Evolutionary conservation across 1,139 yeast genomes (phyloP).

Genomic region (Torulaspora globosa): DNA sequence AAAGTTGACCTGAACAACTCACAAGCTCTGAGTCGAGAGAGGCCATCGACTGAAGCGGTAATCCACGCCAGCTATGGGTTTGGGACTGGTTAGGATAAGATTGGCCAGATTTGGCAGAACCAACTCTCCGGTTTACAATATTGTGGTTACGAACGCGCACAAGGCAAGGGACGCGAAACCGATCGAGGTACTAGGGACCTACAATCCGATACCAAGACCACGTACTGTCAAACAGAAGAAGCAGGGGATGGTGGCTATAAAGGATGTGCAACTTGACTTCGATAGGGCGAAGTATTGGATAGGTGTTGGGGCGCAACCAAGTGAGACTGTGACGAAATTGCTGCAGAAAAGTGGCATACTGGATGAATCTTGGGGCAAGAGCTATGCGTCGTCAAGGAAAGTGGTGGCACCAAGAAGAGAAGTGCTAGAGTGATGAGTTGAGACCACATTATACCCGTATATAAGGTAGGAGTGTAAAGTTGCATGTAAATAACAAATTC

Average conservation of each 20-base stretch:
- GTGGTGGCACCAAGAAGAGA: slow-evolving; percentile 24
- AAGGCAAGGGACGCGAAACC: slow-evolving; percentile 79
- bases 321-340: slow-evolving; percentile 72
- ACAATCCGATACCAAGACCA: slow-evolving; percentile 78
- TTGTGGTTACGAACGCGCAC: slow-evolving; percentile 75
- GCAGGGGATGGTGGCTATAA: slow-evolving; percentile 59
- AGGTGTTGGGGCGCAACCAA: slow-evolving; percentile 97
- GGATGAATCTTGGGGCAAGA: slow-evolving; percentile 61
- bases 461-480: slow-evolving; percentile 2
- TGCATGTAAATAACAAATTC: slow-evolving; percentile 13
- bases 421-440: slow-evolving; percentile 11
- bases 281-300: slow-evolving; percentile 95
- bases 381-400: slow-evolving; percentile 14
- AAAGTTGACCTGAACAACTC: neutral
- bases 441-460: neutral
- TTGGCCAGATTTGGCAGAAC: slow-evolving; percentile 90
- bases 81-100: slow-evolving; percentile 63
- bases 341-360: slow-evolving; percentile 76
- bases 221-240: slow-evolving; percentile 53
- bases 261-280: slow-evolving; percentile 80
- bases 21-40: neutral
- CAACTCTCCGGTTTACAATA: slow-evolving; percentile 83
- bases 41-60: neutral
- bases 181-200: slow-evolving; percentile 91
- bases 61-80: slow-evolving; percentile 35